phyloP scores from a whole-genome alignment of 306 rosid genomes.

The Betula pendula region DNA sequence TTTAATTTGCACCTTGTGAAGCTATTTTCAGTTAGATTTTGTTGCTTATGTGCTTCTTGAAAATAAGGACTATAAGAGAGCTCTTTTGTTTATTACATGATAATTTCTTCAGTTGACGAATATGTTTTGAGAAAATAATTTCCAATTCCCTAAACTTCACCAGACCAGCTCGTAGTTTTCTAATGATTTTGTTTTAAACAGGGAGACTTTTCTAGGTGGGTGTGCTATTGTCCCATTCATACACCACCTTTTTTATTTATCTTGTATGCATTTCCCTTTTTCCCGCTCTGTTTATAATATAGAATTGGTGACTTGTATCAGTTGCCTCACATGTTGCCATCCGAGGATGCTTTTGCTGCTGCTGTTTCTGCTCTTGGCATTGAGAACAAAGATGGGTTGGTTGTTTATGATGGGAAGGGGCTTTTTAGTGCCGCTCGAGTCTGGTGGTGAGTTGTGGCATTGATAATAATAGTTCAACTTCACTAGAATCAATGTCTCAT shows the following conservation, averaged over 20 bases:
- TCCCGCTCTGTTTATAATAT: constrained; percentile 26
- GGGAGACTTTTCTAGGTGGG: constrained; percentile 4
- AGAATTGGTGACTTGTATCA: constrained; percentile 39
- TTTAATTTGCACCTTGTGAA: too few species aligned
- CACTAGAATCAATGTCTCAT: constrained; percentile 16
- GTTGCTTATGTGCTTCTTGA: too few species aligned
- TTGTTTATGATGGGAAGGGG: constrained; percentile 97
- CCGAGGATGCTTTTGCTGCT: constrained; percentile 97
- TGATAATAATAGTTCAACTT: constrained; percentile 14
- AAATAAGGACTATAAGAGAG: neutral
- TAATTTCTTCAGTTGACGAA: neutral
- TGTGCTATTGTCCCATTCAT: constrained; percentile 4
- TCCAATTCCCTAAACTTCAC: neutral
- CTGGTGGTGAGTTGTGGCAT: constrained; percentile 78
- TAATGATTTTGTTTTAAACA: neutral
- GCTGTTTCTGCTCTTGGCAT: constrained; percentile 95
- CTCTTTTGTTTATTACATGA: neutral
- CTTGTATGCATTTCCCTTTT: constrained; percentile 11
- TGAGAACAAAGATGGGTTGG: constrained; percentile 71
- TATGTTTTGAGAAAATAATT: neutral
- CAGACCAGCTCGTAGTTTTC: neutral
- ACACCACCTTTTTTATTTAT: constrained; percentile 14
- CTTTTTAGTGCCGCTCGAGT: constrained; percentile 98
- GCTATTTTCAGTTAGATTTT: too few species aligned
- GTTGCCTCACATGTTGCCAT: constrained; percentile 98